These are phyloP conservation scores for Acrocalymma vagum DNA, from an alignment of 2,329 filamentous ascomycete species.

Conservation along the genomic window DNA sequence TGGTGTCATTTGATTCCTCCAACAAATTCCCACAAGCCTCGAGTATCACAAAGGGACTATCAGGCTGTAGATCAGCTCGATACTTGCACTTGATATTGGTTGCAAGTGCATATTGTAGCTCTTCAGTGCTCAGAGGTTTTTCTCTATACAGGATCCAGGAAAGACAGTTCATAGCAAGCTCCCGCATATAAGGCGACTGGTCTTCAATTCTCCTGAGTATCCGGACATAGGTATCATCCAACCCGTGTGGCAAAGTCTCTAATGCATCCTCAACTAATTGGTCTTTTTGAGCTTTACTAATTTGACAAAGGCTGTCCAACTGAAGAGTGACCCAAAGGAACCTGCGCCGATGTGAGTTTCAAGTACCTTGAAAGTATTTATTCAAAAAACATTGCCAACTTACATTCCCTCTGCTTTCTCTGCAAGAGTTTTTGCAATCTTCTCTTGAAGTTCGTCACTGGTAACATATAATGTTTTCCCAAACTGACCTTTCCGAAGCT, in stretches of 20 bases:
- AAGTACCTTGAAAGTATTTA: neutral
- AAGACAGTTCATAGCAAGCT: slow-evolving; percentile 23
- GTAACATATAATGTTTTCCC: slow-evolving; percentile 25
- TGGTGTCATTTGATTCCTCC: slow-evolving; percentile 12
- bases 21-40: slow-evolving; percentile 28
- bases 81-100: slow-evolving; percentile 5
- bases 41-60: slow-evolving; percentile 20
- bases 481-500: slow-evolving; percentile 18
- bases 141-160: slow-evolving; percentile 24
- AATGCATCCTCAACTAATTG: slow-evolving; percentile 20
- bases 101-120: slow-evolving; percentile 22
- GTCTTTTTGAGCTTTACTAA: slow-evolving; percentile 19
- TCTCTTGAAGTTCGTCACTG: slow-evolving; percentile 17
- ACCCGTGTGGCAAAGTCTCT: slow-evolving; percentile 15
- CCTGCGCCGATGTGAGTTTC: slow-evolving; percentile 14
- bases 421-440: slow-evolving; percentile 19
- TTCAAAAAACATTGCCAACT: slow-evolving; percentile 10
- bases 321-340: slow-evolving; percentile 32
- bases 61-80: slow-evolving; percentile 9
- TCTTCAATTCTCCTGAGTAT: slow-evolving; percentile 26
- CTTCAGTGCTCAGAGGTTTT: slow-evolving; percentile 18
- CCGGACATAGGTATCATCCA: slow-evolving; percentile 24
- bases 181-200: slow-evolving; percentile 20
- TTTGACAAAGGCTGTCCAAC: slow-evolving; percentile 22
- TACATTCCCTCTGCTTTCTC: slow-evolving; percentile 30